Percentiles rank a stretch among this genome's conserved stretches.
phyloP scores from a whole-genome alignment of 805 yeast species.

The Candida pseudofarinosa region DNA sequence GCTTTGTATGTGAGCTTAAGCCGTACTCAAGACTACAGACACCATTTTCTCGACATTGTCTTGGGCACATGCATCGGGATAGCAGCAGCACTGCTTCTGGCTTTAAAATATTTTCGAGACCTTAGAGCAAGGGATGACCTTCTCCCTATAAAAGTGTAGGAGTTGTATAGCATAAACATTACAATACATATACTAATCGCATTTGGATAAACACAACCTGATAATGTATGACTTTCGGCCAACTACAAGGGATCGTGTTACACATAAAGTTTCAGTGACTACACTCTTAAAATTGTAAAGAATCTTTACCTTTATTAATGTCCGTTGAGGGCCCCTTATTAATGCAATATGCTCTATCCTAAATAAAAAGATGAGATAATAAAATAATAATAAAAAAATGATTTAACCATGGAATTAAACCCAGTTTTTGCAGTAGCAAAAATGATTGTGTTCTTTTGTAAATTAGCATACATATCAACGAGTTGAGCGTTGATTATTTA shows the following conservation, averaged over 20 bases:
- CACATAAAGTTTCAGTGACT: too few relatives aligned
- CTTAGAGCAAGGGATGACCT: neutral
- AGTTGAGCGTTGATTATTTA: slow-evolving; percentile 42
- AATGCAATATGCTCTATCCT: slow-evolving; percentile 42
- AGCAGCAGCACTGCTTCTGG: slow-evolving; percentile 4
- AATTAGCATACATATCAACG: slow-evolving; percentile 26
- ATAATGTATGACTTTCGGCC: too few relatives aligned
- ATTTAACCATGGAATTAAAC: slow-evolving; percentile 15
- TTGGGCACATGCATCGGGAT: slow-evolving; percentile 27
- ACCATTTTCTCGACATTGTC: slow-evolving; percentile 29
- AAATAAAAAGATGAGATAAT: slow-evolving; percentile 10
- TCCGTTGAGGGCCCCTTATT: slow-evolving; percentile 52
- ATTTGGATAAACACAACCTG: too few relatives aligned
- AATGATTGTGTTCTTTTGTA: slow-evolving; percentile 9
- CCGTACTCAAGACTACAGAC: slow-evolving; percentile 34
- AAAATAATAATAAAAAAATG: slow-evolving; percentile 16
- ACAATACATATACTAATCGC: too few relatives aligned
- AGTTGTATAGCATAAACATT: too few relatives aligned
- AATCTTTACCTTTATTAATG: slow-evolving; percentile 17
- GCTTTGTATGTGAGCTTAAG: slow-evolving; percentile 29
- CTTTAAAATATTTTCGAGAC: slow-evolving; percentile 5
- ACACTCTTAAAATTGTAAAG: too few relatives aligned
- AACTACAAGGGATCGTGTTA: neutral
- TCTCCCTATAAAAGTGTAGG: neutral
- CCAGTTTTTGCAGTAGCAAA: slow-evolving; percentile 4